Conservation (phyloP, 805 yeast species). For the Nakazawaea wickerhamii region DNA sequence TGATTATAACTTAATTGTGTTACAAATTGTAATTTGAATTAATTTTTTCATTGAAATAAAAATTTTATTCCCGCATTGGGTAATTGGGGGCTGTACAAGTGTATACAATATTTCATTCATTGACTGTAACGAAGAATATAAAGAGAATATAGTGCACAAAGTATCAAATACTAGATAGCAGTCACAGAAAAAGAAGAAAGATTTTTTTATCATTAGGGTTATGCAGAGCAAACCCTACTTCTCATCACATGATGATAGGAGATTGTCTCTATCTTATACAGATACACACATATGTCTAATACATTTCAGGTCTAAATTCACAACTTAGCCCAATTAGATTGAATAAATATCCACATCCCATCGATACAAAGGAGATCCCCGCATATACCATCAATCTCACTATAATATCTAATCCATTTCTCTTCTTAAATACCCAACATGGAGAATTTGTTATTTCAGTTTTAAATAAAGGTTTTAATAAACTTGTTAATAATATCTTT, state of each 20-base stretch:
- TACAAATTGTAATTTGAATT: too few relatives aligned
- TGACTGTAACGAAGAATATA: too few relatives aligned
- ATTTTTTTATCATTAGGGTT: not conserved
- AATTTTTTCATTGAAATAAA: too few relatives aligned
- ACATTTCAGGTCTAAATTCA: constrained; percentile 3
- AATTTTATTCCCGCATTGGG: not conserved
- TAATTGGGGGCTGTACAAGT: not conserved
- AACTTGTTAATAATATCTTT: constrained; percentile 56
- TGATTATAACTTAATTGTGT: too few relatives aligned
- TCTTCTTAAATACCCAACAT: constrained; percentile 50
- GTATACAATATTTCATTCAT: too few relatives aligned
- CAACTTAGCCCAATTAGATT: constrained; percentile 10
- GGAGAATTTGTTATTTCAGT: constrained; percentile 11
- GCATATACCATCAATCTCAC: constrained; percentile 77
- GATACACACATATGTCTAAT: too few relatives aligned
- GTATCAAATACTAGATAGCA: not conserved
- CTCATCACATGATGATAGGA: too few relatives aligned
- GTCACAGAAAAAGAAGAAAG: not conserved
- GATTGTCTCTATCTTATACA: too few relatives aligned
- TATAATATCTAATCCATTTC: constrained; percentile 71
- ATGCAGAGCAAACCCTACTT: too few relatives aligned
- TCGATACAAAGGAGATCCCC: constrained; percentile 63
- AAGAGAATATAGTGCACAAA: too few relatives aligned
- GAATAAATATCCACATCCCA: constrained; percentile 32
- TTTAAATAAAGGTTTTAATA: constrained; percentile 57